phyloP scores from a whole-genome alignment of 1,284 basidiomycete genomes.

The Tilletia caries region DNA sequence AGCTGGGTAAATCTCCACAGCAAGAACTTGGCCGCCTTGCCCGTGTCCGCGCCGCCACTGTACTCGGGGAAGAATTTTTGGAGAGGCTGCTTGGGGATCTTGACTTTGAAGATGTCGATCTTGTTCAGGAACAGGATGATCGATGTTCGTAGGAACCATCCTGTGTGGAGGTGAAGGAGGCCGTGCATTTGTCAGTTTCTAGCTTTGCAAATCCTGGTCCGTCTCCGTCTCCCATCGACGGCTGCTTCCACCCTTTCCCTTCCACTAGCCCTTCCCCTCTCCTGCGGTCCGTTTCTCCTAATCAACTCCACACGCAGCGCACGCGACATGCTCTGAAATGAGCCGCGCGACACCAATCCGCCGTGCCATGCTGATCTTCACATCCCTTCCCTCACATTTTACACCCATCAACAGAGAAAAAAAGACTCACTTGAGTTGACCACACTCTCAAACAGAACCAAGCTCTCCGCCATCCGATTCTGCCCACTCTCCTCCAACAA shows the following conservation, averaged over 20 bases:
- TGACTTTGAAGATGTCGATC: constrained; percentile 91
- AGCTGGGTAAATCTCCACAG: constrained; percentile 95
- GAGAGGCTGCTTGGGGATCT: constrained; percentile 71
- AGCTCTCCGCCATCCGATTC: constrained; percentile 93
- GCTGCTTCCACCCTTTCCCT: no score
- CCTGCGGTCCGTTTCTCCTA: background rate
- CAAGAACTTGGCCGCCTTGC: constrained; percentile 97
- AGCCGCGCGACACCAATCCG: no score
- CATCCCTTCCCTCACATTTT: no score
- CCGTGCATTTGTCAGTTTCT: background rate
- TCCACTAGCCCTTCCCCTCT: no score
- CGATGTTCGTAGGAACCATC: constrained; percentile 90
- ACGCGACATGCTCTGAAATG: no score
- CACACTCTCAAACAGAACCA: constrained; percentile 88
- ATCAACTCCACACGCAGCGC: background rate
- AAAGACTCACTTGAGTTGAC: constrained; percentile 65
- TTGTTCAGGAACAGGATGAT: constrained; percentile 81
- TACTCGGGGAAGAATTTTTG: constrained; percentile 92
- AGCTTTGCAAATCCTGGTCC: no score
- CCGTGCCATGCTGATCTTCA: no score
- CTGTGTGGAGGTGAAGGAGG: constrained; percentile 56
- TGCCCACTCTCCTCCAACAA: constrained; percentile 49
- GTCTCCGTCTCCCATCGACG: no score
- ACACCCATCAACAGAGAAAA: background rate
- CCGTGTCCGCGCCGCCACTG: constrained; percentile 81